Conservation (phyloP, 345 rosid species). For the Raphanus sativus region DNA sequence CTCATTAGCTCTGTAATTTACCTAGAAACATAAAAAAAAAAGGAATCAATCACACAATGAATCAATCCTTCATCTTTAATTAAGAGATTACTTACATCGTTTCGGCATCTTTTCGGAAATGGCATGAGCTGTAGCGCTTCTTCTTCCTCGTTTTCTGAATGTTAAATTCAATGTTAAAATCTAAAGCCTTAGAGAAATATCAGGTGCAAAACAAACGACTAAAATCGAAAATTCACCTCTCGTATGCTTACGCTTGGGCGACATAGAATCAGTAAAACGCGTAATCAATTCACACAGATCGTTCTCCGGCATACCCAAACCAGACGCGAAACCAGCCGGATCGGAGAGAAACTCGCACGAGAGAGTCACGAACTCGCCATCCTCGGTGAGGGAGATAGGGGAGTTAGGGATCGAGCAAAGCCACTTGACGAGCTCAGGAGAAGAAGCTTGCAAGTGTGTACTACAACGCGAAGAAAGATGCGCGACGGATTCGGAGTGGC, state of each 20-base stretch:
- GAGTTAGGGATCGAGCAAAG: conserved; percentile 39
- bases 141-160: conserved; percentile 18
- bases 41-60: not conserved
- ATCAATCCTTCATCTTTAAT: not conserved
- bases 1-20: conserved; percentile 13
- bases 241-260: conserved; percentile 3
- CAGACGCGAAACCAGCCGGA: conserved; percentile 17
- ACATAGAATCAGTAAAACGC: conserved; percentile 4
- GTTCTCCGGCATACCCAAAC: conserved; percentile 24
- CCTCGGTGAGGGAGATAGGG: conserved; percentile 32
- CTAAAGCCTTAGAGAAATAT: not conserved
- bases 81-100: conserved; percentile 16
- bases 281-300: conserved; percentile 2
- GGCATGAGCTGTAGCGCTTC: conserved; percentile 24
- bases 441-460: conserved; percentile 12
- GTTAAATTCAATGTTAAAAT: not conserved
- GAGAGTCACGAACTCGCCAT: conserved; percentile 30
- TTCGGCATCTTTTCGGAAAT: conserved; percentile 29
- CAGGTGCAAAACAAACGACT: not conserved
- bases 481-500: conserved; percentile 12
- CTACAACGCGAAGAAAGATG: conserved; percentile 17
- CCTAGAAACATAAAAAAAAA: not conserved
- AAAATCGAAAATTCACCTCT: conserved; percentile 26
- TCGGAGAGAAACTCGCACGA: conserved; percentile 27
- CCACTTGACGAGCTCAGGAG: conserved; percentile 14